These are phyloP conservation scores for Coffea eugenioides DNA, from an alignment of 257 asterid species.

Conservation along the genomic window DNA sequence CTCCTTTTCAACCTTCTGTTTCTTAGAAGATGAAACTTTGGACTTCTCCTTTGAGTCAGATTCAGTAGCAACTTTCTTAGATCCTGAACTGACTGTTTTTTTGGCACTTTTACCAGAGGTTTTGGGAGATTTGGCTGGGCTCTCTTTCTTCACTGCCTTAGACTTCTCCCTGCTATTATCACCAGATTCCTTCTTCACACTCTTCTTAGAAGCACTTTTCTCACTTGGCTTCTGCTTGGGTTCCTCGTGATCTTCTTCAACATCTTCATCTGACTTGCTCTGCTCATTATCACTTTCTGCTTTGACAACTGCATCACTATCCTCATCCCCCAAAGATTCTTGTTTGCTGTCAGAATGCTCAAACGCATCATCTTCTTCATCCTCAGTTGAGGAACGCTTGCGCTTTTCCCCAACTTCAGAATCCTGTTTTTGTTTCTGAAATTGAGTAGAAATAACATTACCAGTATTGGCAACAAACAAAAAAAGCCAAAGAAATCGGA, in stretches of 20 bases:
- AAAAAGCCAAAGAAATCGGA: constrained; percentile 9
- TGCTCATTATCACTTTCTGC: constrained; percentile 54
- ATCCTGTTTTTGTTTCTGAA: constrained; percentile 51
- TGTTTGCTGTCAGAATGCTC: constrained; percentile 39
- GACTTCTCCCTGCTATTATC: constrained; percentile 32
- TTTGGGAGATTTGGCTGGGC: constrained; percentile 45
- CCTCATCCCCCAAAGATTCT: constrained; percentile 45
- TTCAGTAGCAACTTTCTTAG: constrained; percentile 51
- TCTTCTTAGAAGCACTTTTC: constrained; percentile 45
- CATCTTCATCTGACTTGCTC: constrained; percentile 26
- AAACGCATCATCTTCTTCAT: constrained; percentile 40
- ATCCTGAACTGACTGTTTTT: constrained; percentile 39
- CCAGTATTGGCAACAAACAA: constrained; percentile 1
- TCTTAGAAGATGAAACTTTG: constrained; percentile 40
- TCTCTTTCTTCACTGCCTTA: constrained; percentile 43
- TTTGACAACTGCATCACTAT: constrained; percentile 26
- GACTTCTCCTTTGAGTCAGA: constrained; percentile 32
- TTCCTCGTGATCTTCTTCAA: constrained; percentile 31
- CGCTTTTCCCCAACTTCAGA: constrained; percentile 52
- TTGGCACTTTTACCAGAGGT: constrained; percentile 40
- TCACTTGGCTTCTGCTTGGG: constrained; percentile 34
- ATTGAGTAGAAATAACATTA: constrained; percentile 15
- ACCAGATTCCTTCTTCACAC: constrained; percentile 41
- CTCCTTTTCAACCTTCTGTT: constrained; percentile 48
- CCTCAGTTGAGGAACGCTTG: constrained; percentile 40